Evolutionary conservation across 2,329 filamentous ascomycete genomes (phyloP).

Genomic region (Venturia asperata): DNA sequence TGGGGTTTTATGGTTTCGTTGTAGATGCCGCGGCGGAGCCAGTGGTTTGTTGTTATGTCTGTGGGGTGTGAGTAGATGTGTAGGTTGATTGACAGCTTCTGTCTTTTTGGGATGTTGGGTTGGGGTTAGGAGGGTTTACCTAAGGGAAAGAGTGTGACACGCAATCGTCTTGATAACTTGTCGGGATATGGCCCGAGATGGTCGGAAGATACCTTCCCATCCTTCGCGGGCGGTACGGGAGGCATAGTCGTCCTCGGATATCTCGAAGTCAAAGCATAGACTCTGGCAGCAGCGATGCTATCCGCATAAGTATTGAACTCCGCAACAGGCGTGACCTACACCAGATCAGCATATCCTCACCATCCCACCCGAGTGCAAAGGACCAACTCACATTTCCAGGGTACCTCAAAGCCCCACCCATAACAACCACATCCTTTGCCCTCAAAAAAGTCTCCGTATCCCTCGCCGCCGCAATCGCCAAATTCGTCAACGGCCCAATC

Average conservation of each 20-base stretch:
- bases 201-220: slow-evolving; percentile 22
- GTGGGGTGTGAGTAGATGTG: not conserved
- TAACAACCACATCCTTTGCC: slow-evolving; percentile 86
- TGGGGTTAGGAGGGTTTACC: slow-evolving; percentile 24
- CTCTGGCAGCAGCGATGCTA: slow-evolving; percentile 40
- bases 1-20: slow-evolving; percentile 27
- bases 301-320: slow-evolving; percentile 98
- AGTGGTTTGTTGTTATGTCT: slow-evolving; percentile 42
- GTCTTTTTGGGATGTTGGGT: not conserved
- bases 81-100: not conserved
- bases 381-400: slow-evolving; percentile 59
- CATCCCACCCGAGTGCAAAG: not conserved
- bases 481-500: slow-evolving; percentile 86
- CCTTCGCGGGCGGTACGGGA: slow-evolving; percentile 37
- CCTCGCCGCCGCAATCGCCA: slow-evolving; percentile 79
- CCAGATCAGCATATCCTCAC: not conserved
- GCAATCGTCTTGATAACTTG: slow-evolving; percentile 36
- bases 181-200: slow-evolving; percentile 35
- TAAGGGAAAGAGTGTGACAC: slow-evolving; percentile 42
- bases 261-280: slow-evolving; percentile 44
- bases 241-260: slow-evolving; percentile 76
- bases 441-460: slow-evolving; percentile 85
- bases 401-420: slow-evolving; percentile 79
- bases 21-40: slow-evolving; percentile 36
- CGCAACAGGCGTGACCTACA: slow-evolving; percentile 28